phyloP scores from a whole-genome alignment of 1,284 basidiomycete genomes.

The Rhizoctonia solani region DNA sequence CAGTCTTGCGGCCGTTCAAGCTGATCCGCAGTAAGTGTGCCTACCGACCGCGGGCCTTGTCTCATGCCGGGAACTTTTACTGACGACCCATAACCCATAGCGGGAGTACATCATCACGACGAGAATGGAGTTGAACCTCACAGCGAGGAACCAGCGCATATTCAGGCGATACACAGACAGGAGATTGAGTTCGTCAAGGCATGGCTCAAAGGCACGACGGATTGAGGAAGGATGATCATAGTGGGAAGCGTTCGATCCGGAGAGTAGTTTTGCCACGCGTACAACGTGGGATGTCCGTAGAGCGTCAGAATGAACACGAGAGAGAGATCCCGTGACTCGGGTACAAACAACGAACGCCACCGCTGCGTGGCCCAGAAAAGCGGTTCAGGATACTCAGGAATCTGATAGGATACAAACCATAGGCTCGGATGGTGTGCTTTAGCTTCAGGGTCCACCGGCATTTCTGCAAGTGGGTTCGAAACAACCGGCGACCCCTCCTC shows the following conservation, averaged over 20 bases:
- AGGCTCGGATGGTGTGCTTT: neutral
- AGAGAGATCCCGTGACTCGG: constrained; percentile 2
- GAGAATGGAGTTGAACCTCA: constrained; percentile 78
- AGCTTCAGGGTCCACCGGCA: neutral
- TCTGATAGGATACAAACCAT: no score
- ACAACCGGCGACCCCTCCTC: constrained; percentile 30
- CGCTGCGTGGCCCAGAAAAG: neutral
- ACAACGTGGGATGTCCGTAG: constrained; percentile 18
- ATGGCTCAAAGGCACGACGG: constrained; percentile 66
- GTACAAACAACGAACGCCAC: constrained; percentile 16
- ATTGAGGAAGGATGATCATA: constrained; percentile 20
- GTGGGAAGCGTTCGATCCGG: constrained; percentile 8
- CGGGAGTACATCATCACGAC: constrained; percentile 89
- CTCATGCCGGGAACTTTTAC: neutral
- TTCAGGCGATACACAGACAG: constrained; percentile 78
- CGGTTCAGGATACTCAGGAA: no score
- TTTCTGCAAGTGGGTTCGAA: constrained; percentile 18
- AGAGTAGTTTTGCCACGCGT: constrained; percentile 23
- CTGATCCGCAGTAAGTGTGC: constrained; percentile 73
- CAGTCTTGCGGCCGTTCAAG: constrained; percentile 78
- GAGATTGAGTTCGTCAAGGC: constrained; percentile 78
- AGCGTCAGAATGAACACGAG: constrained; percentile 19
- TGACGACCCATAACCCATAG: constrained; percentile 47
- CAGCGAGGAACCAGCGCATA: constrained; percentile 73
- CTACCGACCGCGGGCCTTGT: no score